Conservation (phyloP, 805 yeast genomes). For the Saturnispora saitoi region DNA sequence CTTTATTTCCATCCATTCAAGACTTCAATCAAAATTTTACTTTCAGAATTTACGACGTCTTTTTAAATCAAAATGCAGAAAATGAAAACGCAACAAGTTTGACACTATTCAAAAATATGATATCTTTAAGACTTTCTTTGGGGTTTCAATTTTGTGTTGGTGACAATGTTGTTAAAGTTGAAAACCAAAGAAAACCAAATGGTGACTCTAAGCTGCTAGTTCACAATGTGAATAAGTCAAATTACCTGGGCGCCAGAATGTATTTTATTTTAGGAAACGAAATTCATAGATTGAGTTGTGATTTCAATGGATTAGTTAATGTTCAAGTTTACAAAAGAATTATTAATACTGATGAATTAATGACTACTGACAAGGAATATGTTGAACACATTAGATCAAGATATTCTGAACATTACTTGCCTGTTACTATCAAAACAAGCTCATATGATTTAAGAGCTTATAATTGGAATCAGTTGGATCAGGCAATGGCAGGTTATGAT, state of each 20-base stretch:
- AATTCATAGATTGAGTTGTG: conserved; percentile 75
- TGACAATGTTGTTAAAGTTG: conserved; percentile 54
- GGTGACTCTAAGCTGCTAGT: conserved; percentile 45
- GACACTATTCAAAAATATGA: conserved; percentile 77
- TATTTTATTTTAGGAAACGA: conserved; percentile 75
- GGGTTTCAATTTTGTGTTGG: conserved; percentile 92
- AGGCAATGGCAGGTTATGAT: conserved; percentile 82
- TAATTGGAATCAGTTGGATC: conserved; percentile 92
- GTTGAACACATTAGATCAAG: conserved; percentile 63
- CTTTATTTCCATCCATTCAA: conserved; percentile 60
- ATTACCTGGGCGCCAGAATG: conserved; percentile 49
- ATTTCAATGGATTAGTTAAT: conserved; percentile 59
- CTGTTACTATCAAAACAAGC: conserved; percentile 46
- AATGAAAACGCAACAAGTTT: conserved; percentile 42
- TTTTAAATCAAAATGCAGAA: conserved; percentile 51
- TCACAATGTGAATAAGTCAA: conserved; percentile 43
- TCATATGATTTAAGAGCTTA: conserved; percentile 40
- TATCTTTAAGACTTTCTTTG: conserved; percentile 66
- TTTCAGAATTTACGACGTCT: conserved; percentile 75
- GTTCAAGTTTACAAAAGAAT: conserved; percentile 62
- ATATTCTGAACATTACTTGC: conserved; percentile 58
- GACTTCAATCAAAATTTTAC: conserved; percentile 69
- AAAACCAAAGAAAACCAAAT: conserved; percentile 46
- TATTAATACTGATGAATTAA: conserved; percentile 13
- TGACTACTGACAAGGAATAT: conserved; percentile 28